These are phyloP conservation scores for Mariannaea sp. DNA, from an alignment of 2,329 filamentous ascomycete species.

Conservation along the genomic window DNA sequence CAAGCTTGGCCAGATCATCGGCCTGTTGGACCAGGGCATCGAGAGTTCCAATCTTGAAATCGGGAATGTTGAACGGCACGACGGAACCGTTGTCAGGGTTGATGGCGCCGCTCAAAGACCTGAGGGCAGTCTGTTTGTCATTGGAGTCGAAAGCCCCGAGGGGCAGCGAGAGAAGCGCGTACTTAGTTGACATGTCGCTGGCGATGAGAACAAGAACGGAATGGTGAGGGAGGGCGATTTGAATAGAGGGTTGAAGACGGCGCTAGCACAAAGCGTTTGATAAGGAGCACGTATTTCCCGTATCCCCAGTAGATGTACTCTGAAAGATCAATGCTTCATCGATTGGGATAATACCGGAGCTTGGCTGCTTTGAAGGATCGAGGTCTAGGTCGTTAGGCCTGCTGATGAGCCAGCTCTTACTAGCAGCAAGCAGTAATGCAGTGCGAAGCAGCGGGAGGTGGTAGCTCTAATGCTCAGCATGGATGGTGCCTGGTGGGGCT, in stretches of 20 bases:
- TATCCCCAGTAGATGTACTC: constrained; percentile 3
- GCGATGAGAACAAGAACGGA: constrained; percentile 6
- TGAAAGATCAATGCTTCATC: constrained; percentile 17
- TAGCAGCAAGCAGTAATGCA: constrained; percentile 12
- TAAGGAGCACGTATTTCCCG: constrained; percentile 9
- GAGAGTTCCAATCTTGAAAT: constrained; percentile 97
- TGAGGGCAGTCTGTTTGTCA: constrained; percentile 80
- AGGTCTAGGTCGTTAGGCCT: constrained; percentile 4
- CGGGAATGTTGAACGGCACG: constrained; percentile 79
- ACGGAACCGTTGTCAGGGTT: constrained; percentile 76
- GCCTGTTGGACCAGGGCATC: constrained; percentile 96
- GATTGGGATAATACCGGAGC: constrained; percentile 1
- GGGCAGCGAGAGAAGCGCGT: constrained; percentile 88
- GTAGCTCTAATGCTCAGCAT: constrained; percentile 20
- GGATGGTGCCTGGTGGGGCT: constrained; percentile 24
- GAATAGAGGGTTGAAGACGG: constrained; percentile 8
- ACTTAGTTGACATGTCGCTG: constrained; percentile 61
- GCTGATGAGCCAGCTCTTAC: constrained; percentile 24
- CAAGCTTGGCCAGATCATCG: constrained; percentile 90
- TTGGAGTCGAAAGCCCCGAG: constrained; percentile 82
- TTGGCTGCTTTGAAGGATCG: constrained; percentile 5
- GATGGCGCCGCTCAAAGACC: constrained; percentile 73
- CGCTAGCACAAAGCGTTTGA: constrained; percentile 4
- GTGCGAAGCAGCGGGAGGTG: not conserved
- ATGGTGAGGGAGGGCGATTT: constrained; percentile 12